Percentiles rank a stretch among this genome's conserved stretches.
Evolutionary conservation across 306 rosid genomes (phyloP).

Genomic region (Leucaena leucocephala): DNA sequence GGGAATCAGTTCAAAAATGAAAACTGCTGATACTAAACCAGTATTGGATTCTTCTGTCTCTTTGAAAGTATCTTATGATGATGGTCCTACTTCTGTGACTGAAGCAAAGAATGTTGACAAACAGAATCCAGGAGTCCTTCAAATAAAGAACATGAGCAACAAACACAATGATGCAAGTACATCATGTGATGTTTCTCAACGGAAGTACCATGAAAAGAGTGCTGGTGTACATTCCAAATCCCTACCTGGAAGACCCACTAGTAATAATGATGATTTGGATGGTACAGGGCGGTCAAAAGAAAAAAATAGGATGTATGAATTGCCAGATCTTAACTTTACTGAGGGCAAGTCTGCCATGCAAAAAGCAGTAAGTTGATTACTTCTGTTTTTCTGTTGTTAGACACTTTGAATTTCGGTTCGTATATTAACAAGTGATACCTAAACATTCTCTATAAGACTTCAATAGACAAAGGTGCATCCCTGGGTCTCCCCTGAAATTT

Average conservation of each 20-base stretch:
- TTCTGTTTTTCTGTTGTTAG: conserved; percentile 10
- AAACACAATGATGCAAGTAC: conserved; percentile 69
- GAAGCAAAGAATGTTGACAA: conserved; percentile 70
- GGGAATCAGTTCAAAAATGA: conserved; percentile 58
- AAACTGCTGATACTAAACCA: conserved; percentile 58
- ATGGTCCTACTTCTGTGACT: conserved; percentile 47
- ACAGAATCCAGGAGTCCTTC: conserved; percentile 58
- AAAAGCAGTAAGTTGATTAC: conserved; percentile 63
- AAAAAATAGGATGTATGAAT: conserved; percentile 63
- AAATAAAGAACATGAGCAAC: conserved; percentile 61
- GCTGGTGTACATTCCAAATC: conserved; percentile 57
- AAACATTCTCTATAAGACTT: conserved; percentile 22
- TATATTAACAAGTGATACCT: conserved; percentile 7
- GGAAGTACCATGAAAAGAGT: conserved; percentile 66
- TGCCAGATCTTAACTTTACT: conserved; percentile 67
- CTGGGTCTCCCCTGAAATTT: background rate
- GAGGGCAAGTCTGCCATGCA: conserved; percentile 56
- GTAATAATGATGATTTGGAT: conserved; percentile 53
- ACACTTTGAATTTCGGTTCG: conserved; percentile 15
- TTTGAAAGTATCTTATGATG: conserved; percentile 61
- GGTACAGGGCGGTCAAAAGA: conserved; percentile 54
- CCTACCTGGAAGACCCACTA: conserved; percentile 62
- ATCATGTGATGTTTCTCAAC: conserved; percentile 55
- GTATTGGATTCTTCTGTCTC: conserved; percentile 57
- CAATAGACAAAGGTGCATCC: background rate